These are phyloP conservation scores for Elsinoe ampelina DNA, from an alignment of 2,329 filamentous ascomycete species.

Conservation along the genomic window DNA sequence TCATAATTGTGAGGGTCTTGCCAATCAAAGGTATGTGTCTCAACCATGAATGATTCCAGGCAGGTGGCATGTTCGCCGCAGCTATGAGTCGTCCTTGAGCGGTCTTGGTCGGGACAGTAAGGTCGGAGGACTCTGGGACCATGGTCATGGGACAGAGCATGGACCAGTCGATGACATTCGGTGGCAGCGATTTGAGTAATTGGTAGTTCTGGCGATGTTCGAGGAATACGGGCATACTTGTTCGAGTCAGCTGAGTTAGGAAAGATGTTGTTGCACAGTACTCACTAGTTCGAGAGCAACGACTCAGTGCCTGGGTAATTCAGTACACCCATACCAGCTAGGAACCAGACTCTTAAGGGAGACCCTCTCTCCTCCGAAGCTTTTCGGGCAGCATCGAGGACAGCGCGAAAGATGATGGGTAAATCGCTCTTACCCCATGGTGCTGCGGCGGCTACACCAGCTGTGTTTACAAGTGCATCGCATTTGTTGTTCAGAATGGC, in stretches of 20 bases:
- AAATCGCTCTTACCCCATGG: conserved; percentile 31
- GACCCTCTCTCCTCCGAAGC: conserved; percentile 27
- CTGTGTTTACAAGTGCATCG: conserved; percentile 34
- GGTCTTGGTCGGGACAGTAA: conserved; percentile 25
- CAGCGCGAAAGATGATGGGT: conserved; percentile 30
- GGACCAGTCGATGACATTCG: conserved; percentile 30
- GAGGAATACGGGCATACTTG: conserved; percentile 29
- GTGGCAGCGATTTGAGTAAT: conserved; percentile 24
- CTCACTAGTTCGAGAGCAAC: conserved; percentile 29
- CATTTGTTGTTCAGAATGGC: conserved; percentile 31
- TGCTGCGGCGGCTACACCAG: conserved; percentile 30
- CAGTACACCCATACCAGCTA: conserved; percentile 29
- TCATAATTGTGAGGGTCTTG: conserved; percentile 21
- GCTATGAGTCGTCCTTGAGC: conserved; percentile 22
- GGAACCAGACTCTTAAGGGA: conserved; percentile 33
- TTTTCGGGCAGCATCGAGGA: conserved; percentile 26
- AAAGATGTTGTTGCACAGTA: conserved; percentile 11
- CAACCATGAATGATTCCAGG: conserved; percentile 29
- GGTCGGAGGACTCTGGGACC: conserved; percentile 25
- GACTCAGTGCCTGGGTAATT: conserved; percentile 28
- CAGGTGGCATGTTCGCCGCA: conserved; percentile 25
- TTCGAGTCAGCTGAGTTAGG: conserved; percentile 13
- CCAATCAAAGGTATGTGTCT: conserved; percentile 28
- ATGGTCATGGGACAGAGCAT: conserved; percentile 32
- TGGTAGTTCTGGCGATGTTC: conserved; percentile 28